phyloP scores from a whole-genome alignment of 2,329 filamentous ascomycete genomes.

The Calonectria crousiana region DNA sequence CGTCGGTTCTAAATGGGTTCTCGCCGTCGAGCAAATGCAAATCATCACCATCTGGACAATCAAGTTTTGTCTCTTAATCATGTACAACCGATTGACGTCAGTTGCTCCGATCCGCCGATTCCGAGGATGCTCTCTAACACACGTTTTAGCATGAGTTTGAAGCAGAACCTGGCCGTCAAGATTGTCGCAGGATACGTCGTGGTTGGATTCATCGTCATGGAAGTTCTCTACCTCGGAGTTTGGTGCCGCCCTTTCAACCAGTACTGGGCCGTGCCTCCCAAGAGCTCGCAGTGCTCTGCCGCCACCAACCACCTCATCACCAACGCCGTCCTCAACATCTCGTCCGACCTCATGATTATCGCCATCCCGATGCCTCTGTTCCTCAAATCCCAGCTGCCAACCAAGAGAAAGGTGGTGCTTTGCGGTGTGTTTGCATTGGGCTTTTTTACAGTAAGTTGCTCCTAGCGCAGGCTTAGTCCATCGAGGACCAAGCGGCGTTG shows the following conservation, averaged over 20 bases:
- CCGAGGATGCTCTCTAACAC: slow-evolving; percentile 24
- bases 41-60: slow-evolving; percentile 68
- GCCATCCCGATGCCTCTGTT: slow-evolving; percentile 68
- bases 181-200: slow-evolving; percentile 61
- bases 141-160: slow-evolving; percentile 56
- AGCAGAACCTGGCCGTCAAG: slow-evolving; percentile 61
- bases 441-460: slow-evolving; percentile 57
- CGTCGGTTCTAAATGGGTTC: slow-evolving; percentile 71
- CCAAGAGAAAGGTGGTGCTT: slow-evolving; percentile 66
- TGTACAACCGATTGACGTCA: slow-evolving; percentile 68
- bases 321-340: slow-evolving; percentile 70
- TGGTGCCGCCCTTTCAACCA: slow-evolving; percentile 69
- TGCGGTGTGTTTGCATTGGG: slow-evolving; percentile 60
- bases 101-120: slow-evolving; percentile 30
- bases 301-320: slow-evolving; percentile 69
- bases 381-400: slow-evolving; percentile 60
- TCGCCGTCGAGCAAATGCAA: slow-evolving; percentile 73
- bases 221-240: slow-evolving; percentile 62
- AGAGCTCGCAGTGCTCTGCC: slow-evolving; percentile 68
- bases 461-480: background rate
- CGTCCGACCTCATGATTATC: slow-evolving; percentile 71
- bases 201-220: slow-evolving; percentile 61
- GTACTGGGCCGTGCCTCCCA: slow-evolving; percentile 69
- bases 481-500: background rate
- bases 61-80: slow-evolving; percentile 68